These are phyloP conservation scores for Atkinsonella hypoxylon DNA, from an alignment of 2,329 filamentous ascomycete genomes.

Conservation along the genomic window DNA sequence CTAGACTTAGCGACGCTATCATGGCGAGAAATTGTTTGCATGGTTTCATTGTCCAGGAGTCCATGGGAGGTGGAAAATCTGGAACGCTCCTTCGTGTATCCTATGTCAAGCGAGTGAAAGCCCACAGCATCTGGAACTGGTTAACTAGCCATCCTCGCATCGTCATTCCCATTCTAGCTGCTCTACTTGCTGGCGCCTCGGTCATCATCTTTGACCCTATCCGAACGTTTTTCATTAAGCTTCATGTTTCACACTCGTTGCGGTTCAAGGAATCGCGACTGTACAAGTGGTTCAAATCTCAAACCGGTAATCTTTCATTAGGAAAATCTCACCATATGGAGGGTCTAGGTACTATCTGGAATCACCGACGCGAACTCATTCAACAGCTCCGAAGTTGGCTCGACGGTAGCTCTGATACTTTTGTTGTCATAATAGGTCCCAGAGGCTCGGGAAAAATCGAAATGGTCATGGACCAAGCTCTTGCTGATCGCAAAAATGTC, in stretches of 20 bases:
- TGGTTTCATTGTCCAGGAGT: constrained; percentile 60
- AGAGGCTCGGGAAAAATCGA: constrained; percentile 86
- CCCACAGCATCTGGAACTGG: constrained; percentile 79
- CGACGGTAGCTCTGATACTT: constrained; percentile 78
- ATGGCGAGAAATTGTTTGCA: constrained; percentile 92
- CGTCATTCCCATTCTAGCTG: constrained; percentile 71
- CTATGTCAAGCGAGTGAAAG: constrained; percentile 69
- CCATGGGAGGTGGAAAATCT: constrained; percentile 58
- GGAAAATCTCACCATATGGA: constrained; percentile 49
- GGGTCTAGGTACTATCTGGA: constrained; percentile 72
- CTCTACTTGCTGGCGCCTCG: constrained; percentile 68
- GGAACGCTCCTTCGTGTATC: constrained; percentile 71
- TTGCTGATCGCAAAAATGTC: constrained; percentile 65
- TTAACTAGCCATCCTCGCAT: constrained; percentile 75
- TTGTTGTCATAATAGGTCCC: constrained; percentile 87
- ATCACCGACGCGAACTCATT: constrained; percentile 72
- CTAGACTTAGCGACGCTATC: constrained; percentile 60
- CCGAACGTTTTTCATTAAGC: constrained; percentile 81
- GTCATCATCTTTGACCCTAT: constrained; percentile 91
- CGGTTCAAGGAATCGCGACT: constrained; percentile 60
- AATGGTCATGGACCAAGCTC: constrained; percentile 71
- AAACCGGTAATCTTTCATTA: constrained; percentile 53
- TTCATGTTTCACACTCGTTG: constrained; percentile 70
- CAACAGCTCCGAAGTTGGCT: constrained; percentile 76
- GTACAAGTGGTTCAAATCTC: constrained; percentile 65